These are phyloP conservation scores for Ophiognomonia clavigignenti-juglandacearum DNA, from an alignment of 2,329 filamentous ascomycete genomes.

Conservation along the genomic window DNA sequence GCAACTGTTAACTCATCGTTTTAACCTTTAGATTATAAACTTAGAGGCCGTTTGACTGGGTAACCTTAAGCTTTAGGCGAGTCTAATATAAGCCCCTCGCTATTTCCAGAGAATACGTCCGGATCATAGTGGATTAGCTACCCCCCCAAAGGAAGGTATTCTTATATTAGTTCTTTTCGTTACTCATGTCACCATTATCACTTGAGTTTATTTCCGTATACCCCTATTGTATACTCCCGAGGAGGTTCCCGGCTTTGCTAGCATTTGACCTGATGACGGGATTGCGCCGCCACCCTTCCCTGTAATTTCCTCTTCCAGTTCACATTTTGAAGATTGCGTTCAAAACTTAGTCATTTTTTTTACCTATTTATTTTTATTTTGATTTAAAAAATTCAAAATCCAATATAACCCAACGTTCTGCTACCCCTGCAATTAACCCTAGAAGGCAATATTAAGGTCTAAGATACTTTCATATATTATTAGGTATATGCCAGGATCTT, in stretches of 20 bases:
- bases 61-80: no score
- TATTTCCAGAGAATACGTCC: no score
- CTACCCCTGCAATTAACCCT: slow-evolving; percentile 1
- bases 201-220: neutral
- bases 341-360: neutral
- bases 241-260: neutral
- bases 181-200: slow-evolving; percentile 2
- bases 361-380: neutral
- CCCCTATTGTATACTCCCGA: neutral
- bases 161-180: slow-evolving; percentile 3
- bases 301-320: neutral
- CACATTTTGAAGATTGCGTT: no score
- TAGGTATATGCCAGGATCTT: no score
- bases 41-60: no score
- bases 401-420: neutral
- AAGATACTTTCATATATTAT: neutral
- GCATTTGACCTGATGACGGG: neutral
- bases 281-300: neutral
- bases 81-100: no score
- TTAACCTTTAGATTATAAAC: no score
- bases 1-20: no score
- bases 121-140: no score
- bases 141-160: no score
- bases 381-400: slow-evolving; percentile 1
- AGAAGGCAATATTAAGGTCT: neutral